phyloP scores from a whole-genome alignment of 2,329 filamentous ascomycete genomes.

The Xylariaceae sp. region DNA sequence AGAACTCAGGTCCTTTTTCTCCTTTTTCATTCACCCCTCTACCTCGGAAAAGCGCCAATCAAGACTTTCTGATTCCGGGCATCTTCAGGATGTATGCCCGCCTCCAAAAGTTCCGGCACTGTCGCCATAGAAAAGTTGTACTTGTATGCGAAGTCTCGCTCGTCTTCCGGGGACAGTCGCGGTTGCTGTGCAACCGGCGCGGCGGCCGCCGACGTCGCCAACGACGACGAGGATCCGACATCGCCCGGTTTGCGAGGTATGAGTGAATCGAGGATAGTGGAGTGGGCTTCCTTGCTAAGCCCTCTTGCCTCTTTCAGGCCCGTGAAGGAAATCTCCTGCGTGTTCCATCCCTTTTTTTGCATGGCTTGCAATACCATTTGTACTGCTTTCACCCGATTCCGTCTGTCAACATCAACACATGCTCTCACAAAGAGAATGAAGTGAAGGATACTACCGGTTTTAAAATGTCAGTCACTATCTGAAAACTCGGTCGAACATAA shows the following conservation, averaged over 20 bases:
- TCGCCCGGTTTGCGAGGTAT: neutral
- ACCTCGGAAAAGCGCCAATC: slow-evolving; percentile 17
- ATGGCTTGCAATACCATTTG: slow-evolving; percentile 21
- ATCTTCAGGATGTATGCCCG: slow-evolving; percentile 18
- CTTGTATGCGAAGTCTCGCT: slow-evolving; percentile 18
- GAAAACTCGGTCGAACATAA: neutral
- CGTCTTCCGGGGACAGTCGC: slow-evolving; percentile 1
- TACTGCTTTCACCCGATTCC: slow-evolving; percentile 20
- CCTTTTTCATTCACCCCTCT: neutral
- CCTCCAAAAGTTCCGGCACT: slow-evolving; percentile 13
- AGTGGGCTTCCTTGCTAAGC: neutral
- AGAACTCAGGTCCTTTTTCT: neutral
- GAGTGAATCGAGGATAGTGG: slow-evolving; percentile 7
- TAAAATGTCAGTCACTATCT: neutral
- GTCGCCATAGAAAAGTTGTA: slow-evolving; percentile 17
- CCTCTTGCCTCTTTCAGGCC: neutral
- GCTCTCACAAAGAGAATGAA: slow-evolving; percentile 29
- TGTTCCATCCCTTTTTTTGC: slow-evolving; percentile 19
- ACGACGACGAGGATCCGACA: neutral
- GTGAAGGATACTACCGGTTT: slow-evolving; percentile 18
- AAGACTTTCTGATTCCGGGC: slow-evolving; percentile 21
- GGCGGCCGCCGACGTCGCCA: neutral
- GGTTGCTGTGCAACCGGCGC: neutral
- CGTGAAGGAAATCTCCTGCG: neutral
- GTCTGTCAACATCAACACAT: slow-evolving; percentile 26